Evolutionary conservation across 257 asterid species (phyloP), one percentile per base, ranked within the genome.

Genomic region (Paulownia fortunei): DNA sequence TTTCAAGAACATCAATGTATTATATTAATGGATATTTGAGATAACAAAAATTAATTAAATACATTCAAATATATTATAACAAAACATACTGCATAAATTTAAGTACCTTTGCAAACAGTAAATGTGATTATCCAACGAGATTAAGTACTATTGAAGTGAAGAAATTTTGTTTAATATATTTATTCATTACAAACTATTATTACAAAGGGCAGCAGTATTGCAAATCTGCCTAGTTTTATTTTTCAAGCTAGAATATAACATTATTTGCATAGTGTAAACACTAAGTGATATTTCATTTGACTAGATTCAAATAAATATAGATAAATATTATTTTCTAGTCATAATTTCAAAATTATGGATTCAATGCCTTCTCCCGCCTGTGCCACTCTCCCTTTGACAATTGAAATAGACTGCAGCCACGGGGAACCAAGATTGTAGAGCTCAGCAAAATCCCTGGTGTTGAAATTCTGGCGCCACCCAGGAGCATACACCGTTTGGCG

Each of bases 391-490:
- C 49, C 91, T 81, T 68, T 88, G 93, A 1, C 88, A 85, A 58
- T 89, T 83, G 16, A 81, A 89, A 60, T 81, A 89, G 11, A 85
- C 73, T 0, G 87, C 89, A 6, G 86, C 91, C 1, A 83, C 91
- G 0, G 91, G 93, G 81, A 76, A 0, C 89, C 93, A 11, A 89
- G 86, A 39, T 89, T 89, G 76, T 89, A 83, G 41, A 80, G 58
- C 78, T 80, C 82, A 4, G 93, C 89, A 36, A 89, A 89, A 12
- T 76, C 81, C 18, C 79, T 69, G 2, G 87, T 81, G 71, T 76
- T 55, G 80, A 89, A 89, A 62, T 84, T 84, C 51, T 89, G 92
- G 18, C 92, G 90, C 89, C 89, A 87, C 11, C 78, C 83, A 0
- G 94, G 94, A 23, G 87, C 84, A 67, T 76, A 61, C 60, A 87